Base-by-base conservation (phyloP, 805 yeast genomes). In the Monosporozyma aquatica region DNA sequence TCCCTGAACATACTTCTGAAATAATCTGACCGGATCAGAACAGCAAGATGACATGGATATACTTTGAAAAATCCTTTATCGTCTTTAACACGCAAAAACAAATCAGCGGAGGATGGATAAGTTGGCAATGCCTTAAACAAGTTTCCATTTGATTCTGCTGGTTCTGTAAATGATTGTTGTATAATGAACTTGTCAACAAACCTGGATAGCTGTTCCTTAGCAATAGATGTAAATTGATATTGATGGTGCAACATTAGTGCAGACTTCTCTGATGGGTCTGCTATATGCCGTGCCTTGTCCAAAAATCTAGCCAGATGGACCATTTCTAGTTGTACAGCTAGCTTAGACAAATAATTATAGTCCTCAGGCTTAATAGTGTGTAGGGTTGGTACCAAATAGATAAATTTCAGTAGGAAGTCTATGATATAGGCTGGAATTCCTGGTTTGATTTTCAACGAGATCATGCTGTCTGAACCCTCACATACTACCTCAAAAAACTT, bases 31-130 rank as follows among this genome's bases (percentile, higher is more conserved):
- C 87, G 62, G 5, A 70, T 59, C 20, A 84, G 55, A 38, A 83
- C 71, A 0, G 83, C 70, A 33, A 78, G 66, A 57, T 84, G 84
- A 5, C 70, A 77, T 1, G 90, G 89, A 52, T 76, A 82, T 44
- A 67, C 69, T 0, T 58, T 52, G 38, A 55, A 33, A 4, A 28
- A 41, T 20, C 46, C 47, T 2, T 64, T 65, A 5, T 59, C 53
- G 8, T 51, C 38, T 5, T 49, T 47, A 6, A 69, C 67, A 1
- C 68, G 51, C 1, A 78, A 38, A 1, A 75, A 63, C 0, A 74
- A 52, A 58, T 80, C 86, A 0, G 83, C 75, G 34, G 46, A 59
- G 1, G 28, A 18, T 7, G 59, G 52, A 2, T 44, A 35, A 26
- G 28, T 13, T 8, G 2, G 24, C 20, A 25, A 30, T 20, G 22